Evolutionary conservation across 1,139 yeast species (phyloP), one percentile per base, ranked within the genome.

Genomic region (Diutina scorzettiae): DNA sequence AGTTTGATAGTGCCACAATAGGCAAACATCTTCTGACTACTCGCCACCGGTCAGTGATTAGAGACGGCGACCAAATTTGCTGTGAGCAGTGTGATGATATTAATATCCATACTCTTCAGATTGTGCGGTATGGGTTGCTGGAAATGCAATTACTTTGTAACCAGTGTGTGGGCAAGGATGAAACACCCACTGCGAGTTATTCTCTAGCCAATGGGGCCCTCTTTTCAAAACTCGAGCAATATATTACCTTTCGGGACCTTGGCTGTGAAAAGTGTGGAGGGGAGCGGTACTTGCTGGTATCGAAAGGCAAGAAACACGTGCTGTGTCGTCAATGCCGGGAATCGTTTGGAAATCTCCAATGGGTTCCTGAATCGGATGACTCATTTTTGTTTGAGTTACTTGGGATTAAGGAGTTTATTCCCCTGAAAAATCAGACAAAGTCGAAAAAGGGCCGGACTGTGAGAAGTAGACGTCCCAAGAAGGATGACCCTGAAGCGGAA

Each of bases 71-170:
- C 49, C 54, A 58, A 9, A 53, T 78, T 9, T 66, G 63, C 47
- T 78, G 84, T 55, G 81, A 76, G 52, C 73, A 69, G 40, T 77
- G 84, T 55, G 64, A 64, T 18, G 75, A 74, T 51, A 52, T 63
- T 40, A 77, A 76, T 51, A 65, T 78, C 40, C 81, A 76, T 52
- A 73, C 71, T 49, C 57, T 77, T 42, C 64, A 62, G 42, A 62
- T 78, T 36, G 58, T 71, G 7, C 55, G 82, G 41, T 73, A 66
- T 53, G 82, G 79, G 1, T 72, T 78, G 19, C 64, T 70, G 18
- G 79, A 73, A 49, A 69, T 77, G 69, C 56, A 69, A 0, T 56
- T 76, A 46, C 52, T 75, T 23, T 78, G 84, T 53, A 61, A 61
- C 30, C 42, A 47, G 8, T 78, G 84, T 53, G 56, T 66, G 4